These are phyloP conservation scores for Stentor roeselii DNA, from an alignment of 73 alveolate species.

Conservation along the genomic window DNA sequence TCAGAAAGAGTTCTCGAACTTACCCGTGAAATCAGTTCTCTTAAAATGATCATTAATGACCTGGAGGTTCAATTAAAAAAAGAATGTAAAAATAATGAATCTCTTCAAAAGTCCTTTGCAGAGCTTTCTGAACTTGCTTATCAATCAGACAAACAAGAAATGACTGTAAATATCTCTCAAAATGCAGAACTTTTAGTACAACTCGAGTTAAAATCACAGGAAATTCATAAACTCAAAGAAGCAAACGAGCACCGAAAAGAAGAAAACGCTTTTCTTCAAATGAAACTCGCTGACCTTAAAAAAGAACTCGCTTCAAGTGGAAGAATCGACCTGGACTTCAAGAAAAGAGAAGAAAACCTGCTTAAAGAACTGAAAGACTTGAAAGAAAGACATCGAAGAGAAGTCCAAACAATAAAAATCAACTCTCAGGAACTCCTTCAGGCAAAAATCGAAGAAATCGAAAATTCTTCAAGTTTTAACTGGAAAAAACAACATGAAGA, in stretches of 20 bases:
- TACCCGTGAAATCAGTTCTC: slow-evolving; percentile 37
- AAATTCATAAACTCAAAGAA: slow-evolving; percentile 26
- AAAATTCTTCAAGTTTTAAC: too few relatives aligned
- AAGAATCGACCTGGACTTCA: background rate
- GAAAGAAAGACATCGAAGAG: slow-evolving; percentile 35
- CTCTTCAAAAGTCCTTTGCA: background rate
- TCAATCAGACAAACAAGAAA: slow-evolving; percentile 27
- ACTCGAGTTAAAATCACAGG: slow-evolving; percentile 29
- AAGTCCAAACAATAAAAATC: slow-evolving; percentile 32
- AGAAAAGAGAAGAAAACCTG: slow-evolving; percentile 21
- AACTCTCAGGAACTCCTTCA: slow-evolving; percentile 35
- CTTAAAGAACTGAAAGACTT: slow-evolving; percentile 27
- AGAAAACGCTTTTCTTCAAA: slow-evolving; percentile 18
- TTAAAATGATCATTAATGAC: slow-evolving; percentile 18
- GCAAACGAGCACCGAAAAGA: slow-evolving; percentile 29
- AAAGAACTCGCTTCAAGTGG: background rate
- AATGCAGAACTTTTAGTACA: background rate
- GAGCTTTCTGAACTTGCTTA: background rate
- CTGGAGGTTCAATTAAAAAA: background rate
- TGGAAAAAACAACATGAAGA: too few relatives aligned
- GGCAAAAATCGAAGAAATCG: slow-evolving; percentile 18
- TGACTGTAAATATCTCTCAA: background rate
- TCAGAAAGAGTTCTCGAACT: slow-evolving; percentile 32
- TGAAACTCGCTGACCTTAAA: background rate
- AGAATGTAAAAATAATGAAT: background rate